Evolutionary conservation across 129 eudicot species (phyloP).

Genomic region (Helianthus tuberosus): DNA sequence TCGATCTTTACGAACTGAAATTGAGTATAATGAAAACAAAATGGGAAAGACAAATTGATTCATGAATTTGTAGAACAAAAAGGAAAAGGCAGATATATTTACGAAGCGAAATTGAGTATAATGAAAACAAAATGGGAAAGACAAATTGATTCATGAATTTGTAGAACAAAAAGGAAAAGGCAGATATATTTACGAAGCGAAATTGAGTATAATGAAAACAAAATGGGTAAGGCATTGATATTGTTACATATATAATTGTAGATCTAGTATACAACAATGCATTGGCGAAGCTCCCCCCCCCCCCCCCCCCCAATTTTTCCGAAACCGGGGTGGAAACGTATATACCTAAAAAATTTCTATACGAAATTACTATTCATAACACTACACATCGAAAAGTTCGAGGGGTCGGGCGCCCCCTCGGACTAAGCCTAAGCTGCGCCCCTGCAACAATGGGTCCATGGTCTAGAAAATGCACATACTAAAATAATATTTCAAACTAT

Average conservation of each 20-base stretch:
- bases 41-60: too few relatives aligned
- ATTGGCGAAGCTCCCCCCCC: too few relatives aligned
- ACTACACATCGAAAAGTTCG: too few relatives aligned
- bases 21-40: background rate
- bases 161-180: background rate
- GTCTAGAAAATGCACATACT: background rate
- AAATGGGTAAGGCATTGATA: slow-evolving; percentile 3
- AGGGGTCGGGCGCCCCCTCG: too few relatives aligned
- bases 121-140: background rate
- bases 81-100: background rate
- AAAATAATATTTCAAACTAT: background rate
- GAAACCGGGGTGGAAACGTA: too few relatives aligned
- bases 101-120: background rate
- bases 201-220: background rate
- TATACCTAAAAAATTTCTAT: too few relatives aligned
- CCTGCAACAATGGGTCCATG: slow-evolving; percentile 6
- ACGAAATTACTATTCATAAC: too few relatives aligned
- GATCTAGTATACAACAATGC: slow-evolving; percentile 6
- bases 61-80: background rate
- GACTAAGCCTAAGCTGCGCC: too few relatives aligned
- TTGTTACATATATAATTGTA: background rate
- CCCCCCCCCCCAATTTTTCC: too few relatives aligned
- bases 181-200: background rate
- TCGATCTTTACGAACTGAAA: background rate
- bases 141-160: background rate